Base-by-base conservation (phyloP, 805 yeast species). In the Wickerhamiella vanderwaltii region DNA sequence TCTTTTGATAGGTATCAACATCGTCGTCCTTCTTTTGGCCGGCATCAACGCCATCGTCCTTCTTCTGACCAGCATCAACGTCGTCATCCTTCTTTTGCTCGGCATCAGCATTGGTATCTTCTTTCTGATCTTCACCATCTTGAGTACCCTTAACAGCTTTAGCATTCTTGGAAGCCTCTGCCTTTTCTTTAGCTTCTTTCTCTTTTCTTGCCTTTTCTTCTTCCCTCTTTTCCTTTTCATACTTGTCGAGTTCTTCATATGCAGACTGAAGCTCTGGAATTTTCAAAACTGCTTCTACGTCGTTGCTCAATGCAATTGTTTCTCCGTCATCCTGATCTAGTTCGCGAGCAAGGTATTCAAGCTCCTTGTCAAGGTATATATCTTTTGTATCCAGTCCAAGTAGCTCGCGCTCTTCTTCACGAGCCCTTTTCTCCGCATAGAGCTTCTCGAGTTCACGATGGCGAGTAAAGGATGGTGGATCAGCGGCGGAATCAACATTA, bases 391-490 rank as follows among this genome's bases (percentile, higher is more conserved):
- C 50, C n/a, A 39, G 35, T 7, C 52, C 54, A 15, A 46, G 49
- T 3, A 38, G 44, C 25, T 45, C 48, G 6, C 47, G 49, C 34
- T 39, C 49, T 6, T 45, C 50, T 13, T 45, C 48, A 11, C 38
- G 43, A 2, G 47, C 44, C 25, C 43, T 45, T 31, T 43, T 25
- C 23, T 44, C 46, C 13, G 44, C 44, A 18, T 45, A 43, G 19
- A 38, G 34, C 47, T 60, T 52, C 49, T 74, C 82, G 24, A 64
- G 64, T 23, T 61, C 62, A 32, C 88, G 66, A 53, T 80, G 82
- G 44, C 69, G 72, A 18, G 65, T 64, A 55, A 72, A 86, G 0
- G 95, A 77, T 0, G 99, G 99, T 1, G 99, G 99, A 39, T 77
- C 68, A 0, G 84, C 68, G 9, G 65, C 49, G 9, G 49, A 35